Base-by-base conservation (phyloP, 2,329 filamentous ascomycete species). In the Colletotrichum salicis region DNA sequence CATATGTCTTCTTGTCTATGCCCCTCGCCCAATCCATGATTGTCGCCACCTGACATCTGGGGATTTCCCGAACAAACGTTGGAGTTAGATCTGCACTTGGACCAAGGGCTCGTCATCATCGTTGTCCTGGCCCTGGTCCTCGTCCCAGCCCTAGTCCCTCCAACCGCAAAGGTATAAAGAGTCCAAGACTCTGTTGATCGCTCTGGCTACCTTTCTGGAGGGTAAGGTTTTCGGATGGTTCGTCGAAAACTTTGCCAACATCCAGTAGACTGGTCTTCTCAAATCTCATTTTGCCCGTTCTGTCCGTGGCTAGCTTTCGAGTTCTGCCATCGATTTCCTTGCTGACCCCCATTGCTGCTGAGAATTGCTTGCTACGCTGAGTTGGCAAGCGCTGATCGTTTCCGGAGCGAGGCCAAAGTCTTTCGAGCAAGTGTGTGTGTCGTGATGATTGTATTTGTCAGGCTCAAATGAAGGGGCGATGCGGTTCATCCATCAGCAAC, bases 211-310 rank as follows among this genome's bases (percentile, higher is more conserved):
- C 65, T 27, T 64, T 45, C 35, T 54, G 19, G 35, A 45, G 33
- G 45, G 35, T 59, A 69, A 69, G 65, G 65, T 63, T 64, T 52
- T 68, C 65, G 69, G 65, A 64, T 69, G 33, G 45, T 54, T 29
- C n/a, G 69, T 45, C 58, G 64, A 64, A 62, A 69, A 64, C 41
- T 59, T 64, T 69, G 65, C 41, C 54, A 33, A 27, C 13, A 7
- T 35, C 45, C 35, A 45, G 35, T 13, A 35, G 37, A 52, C 29
- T 56, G 41, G 52, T 37, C 56, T 66, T 48, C 37, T 27, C 37
- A 66, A 57, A 27, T 71, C 12, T 57, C 15, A 24, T 19, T 22
- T 71, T 45, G 35, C 51, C 58, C 58, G 45, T 60, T 11, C n/a
- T 22, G 19, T 33, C n/a, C 33, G 15, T 29, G 48, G 4, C 5